phyloP scores from a whole-genome alignment of 352 stramenopile species.

The Peronospora belbahrii region DNA sequence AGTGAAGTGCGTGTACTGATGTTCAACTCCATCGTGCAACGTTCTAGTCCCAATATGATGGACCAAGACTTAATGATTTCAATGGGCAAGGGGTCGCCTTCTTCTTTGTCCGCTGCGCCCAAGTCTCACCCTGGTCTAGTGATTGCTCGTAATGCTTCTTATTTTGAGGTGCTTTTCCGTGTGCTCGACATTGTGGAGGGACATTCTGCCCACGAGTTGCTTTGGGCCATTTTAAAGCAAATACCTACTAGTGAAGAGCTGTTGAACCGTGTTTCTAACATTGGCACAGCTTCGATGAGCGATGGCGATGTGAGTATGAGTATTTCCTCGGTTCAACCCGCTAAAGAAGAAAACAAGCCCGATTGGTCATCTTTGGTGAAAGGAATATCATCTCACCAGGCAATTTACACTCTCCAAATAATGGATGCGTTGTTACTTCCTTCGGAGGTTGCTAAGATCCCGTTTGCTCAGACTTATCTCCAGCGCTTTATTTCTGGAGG shows the following conservation, averaged over 20 bases:
- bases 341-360: conserved; percentile 19
- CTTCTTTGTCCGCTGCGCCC: conserved; percentile 8
- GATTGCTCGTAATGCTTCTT: conserved; percentile 54
- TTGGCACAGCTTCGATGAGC: conserved; percentile 27
- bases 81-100: conserved; percentile 10
- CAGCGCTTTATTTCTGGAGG: conserved; percentile 63
- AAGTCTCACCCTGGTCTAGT: conserved; percentile 54
- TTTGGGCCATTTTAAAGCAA: conserved; percentile 80
- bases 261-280: conserved; percentile 50
- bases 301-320: conserved; percentile 43
- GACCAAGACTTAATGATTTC: conserved; percentile 34
- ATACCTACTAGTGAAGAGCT: conserved; percentile 70
- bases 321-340: conserved; percentile 13
- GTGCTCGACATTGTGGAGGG: conserved; percentile 61
- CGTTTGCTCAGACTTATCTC: conserved; percentile 61
- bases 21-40: conserved; percentile 76
- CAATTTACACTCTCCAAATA: conserved; percentile 84
- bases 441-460: conserved; percentile 46
- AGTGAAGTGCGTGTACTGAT: conserved; percentile 74
- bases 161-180: conserved; percentile 82
- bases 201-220: conserved; percentile 51
- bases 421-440: conserved; percentile 78
- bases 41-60: conserved; percentile 24
- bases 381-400: conserved; percentile 67
- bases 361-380: conserved; percentile 66